Percentiles rank a stretch among this genome's conserved stretches.
Conservation (phyloP, 176 grass and related monocot species). For the Zea luxurians region DNA sequence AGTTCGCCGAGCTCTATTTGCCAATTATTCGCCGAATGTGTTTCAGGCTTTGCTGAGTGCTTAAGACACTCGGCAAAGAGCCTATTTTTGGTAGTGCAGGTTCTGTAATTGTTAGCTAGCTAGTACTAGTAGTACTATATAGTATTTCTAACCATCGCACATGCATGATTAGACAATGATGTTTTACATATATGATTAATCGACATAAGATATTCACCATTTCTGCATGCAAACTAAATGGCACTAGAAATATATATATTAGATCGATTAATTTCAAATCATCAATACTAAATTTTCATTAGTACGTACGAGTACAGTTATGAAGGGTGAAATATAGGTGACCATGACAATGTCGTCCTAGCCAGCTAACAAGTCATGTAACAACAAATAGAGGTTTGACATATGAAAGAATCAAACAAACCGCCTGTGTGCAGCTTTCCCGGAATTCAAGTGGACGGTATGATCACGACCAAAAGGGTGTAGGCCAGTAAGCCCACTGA, state of each 20-base stretch:
- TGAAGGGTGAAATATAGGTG: not conserved
- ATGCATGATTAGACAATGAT: not conserved
- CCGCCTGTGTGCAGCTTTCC: not conserved
- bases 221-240: not conserved
- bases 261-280: not conserved
- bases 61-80: no score
- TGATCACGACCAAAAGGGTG: slow-evolving; percentile 19
- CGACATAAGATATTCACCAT: not conserved
- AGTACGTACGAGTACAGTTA: not conserved
- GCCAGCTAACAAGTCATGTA: not conserved
- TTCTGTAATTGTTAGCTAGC: not conserved
- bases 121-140: not conserved
- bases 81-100: no score
- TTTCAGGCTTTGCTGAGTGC: no score
- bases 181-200: not conserved
- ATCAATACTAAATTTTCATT: not conserved
- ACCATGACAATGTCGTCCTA: not conserved
- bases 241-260: not conserved
- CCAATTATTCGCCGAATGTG: no score
- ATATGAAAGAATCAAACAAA: not conserved
- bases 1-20: no score
- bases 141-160: not conserved
- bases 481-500: not conserved
- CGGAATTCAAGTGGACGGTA: slow-evolving; percentile 33
- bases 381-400: not conserved